phyloP scores from a whole-genome alignment of 176 grass and related monocot species.

The Rhipidocladum racemiflorum region DNA sequence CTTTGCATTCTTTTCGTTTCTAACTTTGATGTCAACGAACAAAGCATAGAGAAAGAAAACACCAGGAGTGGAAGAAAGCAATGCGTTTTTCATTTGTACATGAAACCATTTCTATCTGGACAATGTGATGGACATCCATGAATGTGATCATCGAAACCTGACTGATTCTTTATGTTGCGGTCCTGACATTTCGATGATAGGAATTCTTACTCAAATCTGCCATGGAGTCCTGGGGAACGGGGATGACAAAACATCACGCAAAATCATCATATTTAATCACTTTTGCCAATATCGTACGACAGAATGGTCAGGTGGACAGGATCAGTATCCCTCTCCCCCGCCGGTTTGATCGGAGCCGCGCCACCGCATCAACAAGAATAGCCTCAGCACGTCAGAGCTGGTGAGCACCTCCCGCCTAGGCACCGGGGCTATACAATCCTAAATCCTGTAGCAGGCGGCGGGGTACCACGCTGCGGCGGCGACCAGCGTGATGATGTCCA shows the following conservation, averaged over 20 bases:
- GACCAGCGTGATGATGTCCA: too few species aligned
- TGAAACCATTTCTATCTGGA: not conserved
- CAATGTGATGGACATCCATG: not conserved
- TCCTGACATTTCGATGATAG: not conserved
- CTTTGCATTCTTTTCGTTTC: not conserved
- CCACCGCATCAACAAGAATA: not conserved
- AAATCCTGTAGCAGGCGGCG: too few species aligned
- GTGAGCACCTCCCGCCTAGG: not conserved
- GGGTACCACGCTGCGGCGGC: too few species aligned
- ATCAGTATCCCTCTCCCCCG: not conserved
- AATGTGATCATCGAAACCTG: not conserved
- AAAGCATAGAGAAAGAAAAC: slow-evolving; percentile 1
- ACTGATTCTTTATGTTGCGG: not conserved
- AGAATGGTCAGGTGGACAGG: not conserved
- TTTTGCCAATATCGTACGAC: too few species aligned
- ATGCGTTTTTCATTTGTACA: slow-evolving; percentile 3
- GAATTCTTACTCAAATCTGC: not conserved
- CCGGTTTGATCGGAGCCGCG: too few species aligned
- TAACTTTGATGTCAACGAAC: not conserved
- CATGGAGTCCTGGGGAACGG: not conserved
- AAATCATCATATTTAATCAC: not conserved
- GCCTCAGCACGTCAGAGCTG: not conserved
- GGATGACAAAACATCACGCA: not conserved
- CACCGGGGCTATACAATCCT: too few species aligned
- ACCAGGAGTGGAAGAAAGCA: not conserved